These are phyloP conservation scores for Triglochin maritima DNA, from an alignment of 106 monocot species.

Conservation along the genomic window DNA sequence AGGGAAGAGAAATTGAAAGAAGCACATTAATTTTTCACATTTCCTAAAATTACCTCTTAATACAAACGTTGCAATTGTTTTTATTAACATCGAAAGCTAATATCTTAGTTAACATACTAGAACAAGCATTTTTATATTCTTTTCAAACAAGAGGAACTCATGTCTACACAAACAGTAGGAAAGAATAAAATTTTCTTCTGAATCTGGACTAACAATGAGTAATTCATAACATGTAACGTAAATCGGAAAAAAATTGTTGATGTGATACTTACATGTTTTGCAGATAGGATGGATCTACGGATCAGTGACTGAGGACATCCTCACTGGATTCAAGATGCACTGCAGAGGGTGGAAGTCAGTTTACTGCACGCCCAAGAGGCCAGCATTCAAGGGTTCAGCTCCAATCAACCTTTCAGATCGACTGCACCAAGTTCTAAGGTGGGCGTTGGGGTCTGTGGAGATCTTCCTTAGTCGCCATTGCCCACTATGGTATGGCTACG, in stretches of 20 bases:
- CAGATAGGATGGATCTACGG: constrained; percentile 98
- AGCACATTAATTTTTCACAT: too few relatives aligned
- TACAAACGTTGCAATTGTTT: too few relatives aligned
- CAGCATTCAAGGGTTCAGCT: constrained; percentile 93
- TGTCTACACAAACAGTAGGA: too few relatives aligned
- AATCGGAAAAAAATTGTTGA: not conserved
- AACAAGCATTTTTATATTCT: too few relatives aligned
- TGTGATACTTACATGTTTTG: not conserved
- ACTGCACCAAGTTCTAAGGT: constrained; percentile 78
- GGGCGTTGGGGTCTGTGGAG: constrained; percentile 95
- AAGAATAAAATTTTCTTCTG: too few relatives aligned
- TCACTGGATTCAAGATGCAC: constrained; percentile 99
- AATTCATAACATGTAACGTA: not conserved
- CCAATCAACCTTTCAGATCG: constrained; percentile 88
- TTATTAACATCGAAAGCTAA: too few relatives aligned
- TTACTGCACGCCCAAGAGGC: constrained; percentile 58
- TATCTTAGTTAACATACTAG: too few relatives aligned
- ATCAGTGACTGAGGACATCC: constrained; percentile 80
- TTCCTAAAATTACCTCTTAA: too few relatives aligned
- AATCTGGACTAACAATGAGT: too few relatives aligned
- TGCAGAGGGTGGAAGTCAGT: constrained; percentile 92
- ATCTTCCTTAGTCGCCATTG: constrained; percentile 94
- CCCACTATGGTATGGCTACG: constrained; percentile 89
- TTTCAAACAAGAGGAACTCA: too few relatives aligned
- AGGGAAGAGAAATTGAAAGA: too few relatives aligned